Conservation (phyloP, 306 rosid genomes). For the Arachis stenosperma region DNA sequence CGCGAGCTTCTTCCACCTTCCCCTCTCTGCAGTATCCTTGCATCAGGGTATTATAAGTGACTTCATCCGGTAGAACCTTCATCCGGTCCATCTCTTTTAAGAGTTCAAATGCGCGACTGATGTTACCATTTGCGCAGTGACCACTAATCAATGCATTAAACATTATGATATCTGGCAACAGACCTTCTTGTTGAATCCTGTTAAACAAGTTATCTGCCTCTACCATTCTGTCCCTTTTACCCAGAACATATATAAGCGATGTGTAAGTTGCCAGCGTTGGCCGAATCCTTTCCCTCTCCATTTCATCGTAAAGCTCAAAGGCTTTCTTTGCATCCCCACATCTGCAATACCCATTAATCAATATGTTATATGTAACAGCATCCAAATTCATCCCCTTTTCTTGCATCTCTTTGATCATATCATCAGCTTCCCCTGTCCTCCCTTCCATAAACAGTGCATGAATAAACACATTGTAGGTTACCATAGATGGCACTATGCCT, state of each 20-base stretch:
- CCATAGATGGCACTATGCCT: slow-evolving; percentile 59
- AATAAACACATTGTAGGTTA: slow-evolving; percentile 78
- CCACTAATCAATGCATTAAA: slow-evolving; percentile 87
- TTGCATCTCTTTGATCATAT: slow-evolving; percentile 62
- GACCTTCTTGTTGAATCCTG: slow-evolving; percentile 54
- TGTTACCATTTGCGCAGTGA: slow-evolving; percentile 65
- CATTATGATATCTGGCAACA: slow-evolving; percentile 70
- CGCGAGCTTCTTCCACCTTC: slow-evolving; percentile 83
- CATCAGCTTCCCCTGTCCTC: slow-evolving; percentile 61
- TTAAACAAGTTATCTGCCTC: slow-evolving; percentile 75
- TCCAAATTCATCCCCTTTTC: slow-evolving; percentile 67
- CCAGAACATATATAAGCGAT: slow-evolving; percentile 68
- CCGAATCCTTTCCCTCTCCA: slow-evolving; percentile 56
- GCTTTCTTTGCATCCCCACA: slow-evolving; percentile 72
- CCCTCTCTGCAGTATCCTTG: slow-evolving; percentile 83
- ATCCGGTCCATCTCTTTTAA: slow-evolving; percentile 72
- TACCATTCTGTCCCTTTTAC: slow-evolving; percentile 65
- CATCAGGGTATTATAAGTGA: slow-evolving; percentile 88
- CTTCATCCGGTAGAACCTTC: slow-evolving; percentile 73
- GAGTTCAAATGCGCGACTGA: slow-evolving; percentile 61
- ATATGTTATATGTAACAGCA: slow-evolving; percentile 73
- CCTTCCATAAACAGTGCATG: slow-evolving; percentile 81
- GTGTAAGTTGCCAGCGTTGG: slow-evolving; percentile 77
- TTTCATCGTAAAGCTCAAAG: slow-evolving; percentile 62
- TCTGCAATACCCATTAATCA: slow-evolving; percentile 81